These are phyloP conservation scores for Asclepias syriaca DNA, from an alignment of 257 asterid genomes.

Conservation along the genomic window DNA sequence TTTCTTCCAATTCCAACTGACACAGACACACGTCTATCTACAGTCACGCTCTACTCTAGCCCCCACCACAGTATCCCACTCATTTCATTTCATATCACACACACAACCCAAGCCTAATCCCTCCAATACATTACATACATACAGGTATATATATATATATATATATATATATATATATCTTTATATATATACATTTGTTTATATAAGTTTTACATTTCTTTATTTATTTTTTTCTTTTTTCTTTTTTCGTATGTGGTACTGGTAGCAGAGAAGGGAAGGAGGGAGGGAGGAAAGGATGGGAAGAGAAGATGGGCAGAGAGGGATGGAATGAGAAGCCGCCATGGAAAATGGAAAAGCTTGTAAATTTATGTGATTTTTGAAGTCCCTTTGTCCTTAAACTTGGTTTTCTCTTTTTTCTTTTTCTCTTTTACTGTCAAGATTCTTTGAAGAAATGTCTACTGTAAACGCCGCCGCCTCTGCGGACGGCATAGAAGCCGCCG, in stretches of 20 bases:
- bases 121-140: neutral
- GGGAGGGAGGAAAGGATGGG: neutral
- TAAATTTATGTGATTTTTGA: neutral
- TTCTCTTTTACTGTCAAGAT: neutral
- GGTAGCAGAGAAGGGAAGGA: neutral
- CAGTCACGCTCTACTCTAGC: neutral
- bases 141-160: too few relatives aligned
- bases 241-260: neutral
- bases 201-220: neutral
- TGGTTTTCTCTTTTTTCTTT: too few relatives aligned
- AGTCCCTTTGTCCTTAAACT: neutral
- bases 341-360: neutral
- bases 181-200: neutral
- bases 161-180: neutral
- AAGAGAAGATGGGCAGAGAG: neutral
- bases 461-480: constrained; percentile 13
- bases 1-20: constrained; percentile 22
- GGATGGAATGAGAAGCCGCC: neutral
- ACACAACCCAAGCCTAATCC: neutral
- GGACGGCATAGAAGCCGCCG: constrained; percentile 28
- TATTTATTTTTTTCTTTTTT: too few relatives aligned
- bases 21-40: constrained; percentile 20
- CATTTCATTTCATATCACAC: neutral
- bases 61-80: constrained; percentile 1
- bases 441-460: constrained; percentile 22